Conservation (phyloP, 805 yeast species). For the Candida loeiensis region DNA sequence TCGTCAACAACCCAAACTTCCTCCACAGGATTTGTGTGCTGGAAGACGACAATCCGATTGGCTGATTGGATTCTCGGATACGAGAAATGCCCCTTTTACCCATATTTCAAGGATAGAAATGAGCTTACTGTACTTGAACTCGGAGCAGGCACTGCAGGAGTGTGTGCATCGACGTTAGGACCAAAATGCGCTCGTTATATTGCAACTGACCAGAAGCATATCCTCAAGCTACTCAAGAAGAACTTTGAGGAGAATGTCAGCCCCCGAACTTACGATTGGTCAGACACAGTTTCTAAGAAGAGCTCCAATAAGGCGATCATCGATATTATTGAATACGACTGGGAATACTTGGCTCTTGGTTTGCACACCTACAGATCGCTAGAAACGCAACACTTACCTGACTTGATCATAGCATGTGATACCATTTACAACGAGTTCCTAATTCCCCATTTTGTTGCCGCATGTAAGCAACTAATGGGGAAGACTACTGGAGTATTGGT, state of each 20-base stretch:
- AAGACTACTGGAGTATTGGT: slow-evolving; percentile 40
- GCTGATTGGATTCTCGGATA: slow-evolving; percentile 50
- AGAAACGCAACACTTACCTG: slow-evolving; percentile 25
- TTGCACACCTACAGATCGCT: slow-evolving; percentile 16
- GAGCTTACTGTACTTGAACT: slow-evolving; percentile 45
- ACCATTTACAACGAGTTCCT: slow-evolving; percentile 63
- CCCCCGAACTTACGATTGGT: slow-evolving; percentile 6
- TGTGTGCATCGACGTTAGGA: slow-evolving; percentile 42
- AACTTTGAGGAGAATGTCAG: slow-evolving; percentile 44
- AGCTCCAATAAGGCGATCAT: slow-evolving; percentile 17
- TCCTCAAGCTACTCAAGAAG: slow-evolving; percentile 45
- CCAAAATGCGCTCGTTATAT: slow-evolving; percentile 35
- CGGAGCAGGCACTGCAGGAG: slow-evolving; percentile 61
- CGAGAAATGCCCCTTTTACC: slow-evolving; percentile 23
- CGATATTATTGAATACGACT: slow-evolving; percentile 54
- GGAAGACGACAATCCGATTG: slow-evolving; percentile 51
- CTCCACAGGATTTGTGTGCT: slow-evolving; percentile 63
- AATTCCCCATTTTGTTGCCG: slow-evolving; percentile 45
- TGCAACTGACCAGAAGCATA: slow-evolving; percentile 57
- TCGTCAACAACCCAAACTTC: slow-evolving; percentile 32
- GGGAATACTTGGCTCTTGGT: slow-evolving; percentile 51
- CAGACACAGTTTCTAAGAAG: slow-evolving; percentile 2
- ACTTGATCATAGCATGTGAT: slow-evolving; percentile 58
- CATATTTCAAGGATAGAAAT: slow-evolving; percentile 11
- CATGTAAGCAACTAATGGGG: slow-evolving; percentile 35